A percentile compares a stretch with the other conserved stretches of the same genome.
These are phyloP conservation scores for Echria macrotheca DNA, from an alignment of 495 filamentous ascomycete species.

Conservation along the genomic window DNA sequence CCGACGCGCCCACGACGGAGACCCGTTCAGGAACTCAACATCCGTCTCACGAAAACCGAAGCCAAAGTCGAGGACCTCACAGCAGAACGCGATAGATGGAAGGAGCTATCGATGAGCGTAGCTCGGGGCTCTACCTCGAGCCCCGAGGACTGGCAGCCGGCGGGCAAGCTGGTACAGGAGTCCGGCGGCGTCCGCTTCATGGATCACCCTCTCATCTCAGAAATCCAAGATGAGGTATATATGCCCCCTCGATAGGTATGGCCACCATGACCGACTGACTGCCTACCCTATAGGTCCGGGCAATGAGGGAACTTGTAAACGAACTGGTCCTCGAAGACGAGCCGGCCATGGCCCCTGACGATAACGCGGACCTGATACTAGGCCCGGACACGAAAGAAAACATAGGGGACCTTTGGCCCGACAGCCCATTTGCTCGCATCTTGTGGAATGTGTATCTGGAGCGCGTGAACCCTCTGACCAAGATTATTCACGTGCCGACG, in stretches of 20 bases:
- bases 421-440: constrained; percentile 57
- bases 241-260: neutral
- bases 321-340: constrained; percentile 31
- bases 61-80: no score
- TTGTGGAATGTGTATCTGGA: constrained; percentile 67
- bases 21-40: constrained; percentile 46
- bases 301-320: constrained; percentile 44
- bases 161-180: constrained; percentile 40
- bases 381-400: constrained; percentile 23
- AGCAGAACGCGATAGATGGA: no score
- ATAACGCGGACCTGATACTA: constrained; percentile 35
- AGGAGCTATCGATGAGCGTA: no score
- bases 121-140: no score
- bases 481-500: constrained; percentile 65
- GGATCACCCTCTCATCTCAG: constrained; percentile 38
- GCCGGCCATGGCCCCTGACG: constrained; percentile 30
- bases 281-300: constrained; percentile 36
- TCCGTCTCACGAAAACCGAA: no score
- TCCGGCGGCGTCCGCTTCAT: constrained; percentile 42
- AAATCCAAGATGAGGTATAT: constrained; percentile 41
- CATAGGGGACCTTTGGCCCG: constrained; percentile 51
- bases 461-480: constrained; percentile 63
- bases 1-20: constrained; percentile 41
- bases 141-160: constrained; percentile 34
- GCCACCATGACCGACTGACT: no score